Evolutionary conservation across 2,329 filamentous ascomycete genomes (phyloP).

Genomic region (Aspergillus luchuensis): DNA sequence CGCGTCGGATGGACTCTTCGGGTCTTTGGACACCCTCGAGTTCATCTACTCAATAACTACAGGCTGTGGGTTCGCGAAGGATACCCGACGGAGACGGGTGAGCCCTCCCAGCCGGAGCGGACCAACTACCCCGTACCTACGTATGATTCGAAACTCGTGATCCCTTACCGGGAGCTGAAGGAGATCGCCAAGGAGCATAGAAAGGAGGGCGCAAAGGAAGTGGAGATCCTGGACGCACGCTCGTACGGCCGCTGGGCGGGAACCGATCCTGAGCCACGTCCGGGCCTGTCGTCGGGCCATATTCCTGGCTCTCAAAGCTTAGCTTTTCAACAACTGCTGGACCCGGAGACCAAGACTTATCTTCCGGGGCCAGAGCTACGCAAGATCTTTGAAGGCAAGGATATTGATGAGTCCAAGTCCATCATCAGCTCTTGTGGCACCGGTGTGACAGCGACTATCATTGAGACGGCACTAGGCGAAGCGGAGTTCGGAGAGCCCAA

Average conservation of each 20-base stretch:
- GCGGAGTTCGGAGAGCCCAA: constrained; percentile 71
- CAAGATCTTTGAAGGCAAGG: constrained; percentile 75
- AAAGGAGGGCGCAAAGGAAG: constrained; percentile 78
- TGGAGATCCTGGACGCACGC: constrained; percentile 88
- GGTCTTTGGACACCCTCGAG: constrained; percentile 83
- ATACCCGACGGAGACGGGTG: constrained; percentile 76
- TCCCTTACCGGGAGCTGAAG: constrained; percentile 79
- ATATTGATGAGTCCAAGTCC: constrained; percentile 75
- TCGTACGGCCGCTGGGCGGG: constrained; percentile 79
- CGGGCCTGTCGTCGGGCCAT: constrained; percentile 84
- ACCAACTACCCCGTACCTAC: constrained; percentile 54
- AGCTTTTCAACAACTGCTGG: constrained; percentile 76
- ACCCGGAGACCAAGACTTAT: constrained; percentile 79
- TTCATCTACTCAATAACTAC: constrained; percentile 95
- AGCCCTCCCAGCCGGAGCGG: constrained; percentile 40
- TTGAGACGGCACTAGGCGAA: constrained; percentile 82
- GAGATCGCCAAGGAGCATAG: constrained; percentile 73
- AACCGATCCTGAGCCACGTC: constrained; percentile 79
- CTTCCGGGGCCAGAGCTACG: constrained; percentile 71
- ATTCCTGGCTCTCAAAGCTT: constrained; percentile 86
- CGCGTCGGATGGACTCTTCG: constrained; percentile 91
- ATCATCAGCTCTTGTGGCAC: constrained; percentile 90
- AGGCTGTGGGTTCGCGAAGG: constrained; percentile 87
- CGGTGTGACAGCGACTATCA: constrained; percentile 86
- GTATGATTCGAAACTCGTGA: constrained; percentile 67